These are phyloP conservation scores for Penicillium palitans DNA, from an alignment of 2,329 filamentous ascomycete genomes.

Conservation along the genomic window DNA sequence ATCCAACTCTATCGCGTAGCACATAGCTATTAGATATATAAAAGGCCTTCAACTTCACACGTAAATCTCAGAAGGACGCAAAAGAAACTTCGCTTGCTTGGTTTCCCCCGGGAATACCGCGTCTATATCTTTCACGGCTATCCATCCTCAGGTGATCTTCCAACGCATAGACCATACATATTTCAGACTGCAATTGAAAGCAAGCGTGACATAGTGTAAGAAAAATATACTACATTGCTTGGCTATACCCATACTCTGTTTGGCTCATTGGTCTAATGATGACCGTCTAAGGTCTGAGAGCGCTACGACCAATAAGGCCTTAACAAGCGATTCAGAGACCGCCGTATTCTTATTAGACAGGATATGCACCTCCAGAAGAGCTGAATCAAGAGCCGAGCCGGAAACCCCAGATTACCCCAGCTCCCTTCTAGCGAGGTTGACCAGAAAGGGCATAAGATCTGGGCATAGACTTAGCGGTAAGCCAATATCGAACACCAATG, in stretches of 20 bases:
- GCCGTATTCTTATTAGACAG: not conserved
- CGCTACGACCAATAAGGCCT: not conserved
- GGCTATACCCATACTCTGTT: not conserved
- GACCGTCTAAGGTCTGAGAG: not conserved
- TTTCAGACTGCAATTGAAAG: not conserved
- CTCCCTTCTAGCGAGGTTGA: not conserved
- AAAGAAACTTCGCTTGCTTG: not conserved
- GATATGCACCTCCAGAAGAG: not conserved
- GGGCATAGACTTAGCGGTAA: not conserved
- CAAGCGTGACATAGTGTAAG: not conserved
- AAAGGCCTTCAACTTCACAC: not conserved
- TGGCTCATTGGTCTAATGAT: not conserved
- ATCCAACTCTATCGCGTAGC: slow-evolving; percentile 5
- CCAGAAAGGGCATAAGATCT: not conserved
- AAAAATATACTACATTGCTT: no score
- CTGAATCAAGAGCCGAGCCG: not conserved
- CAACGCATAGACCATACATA: not conserved
- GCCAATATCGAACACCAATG: not conserved
- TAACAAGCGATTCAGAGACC: no score
- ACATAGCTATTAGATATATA: not conserved
- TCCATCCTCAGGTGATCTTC: not conserved
- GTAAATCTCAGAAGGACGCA: not conserved
- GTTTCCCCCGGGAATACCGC: not conserved
- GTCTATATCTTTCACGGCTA: no score
- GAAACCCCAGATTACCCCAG: not conserved